Base-by-base conservation (phyloP, 2,329 filamentous ascomycete species). In the Stagonosporopsis vannaccii region DNA sequence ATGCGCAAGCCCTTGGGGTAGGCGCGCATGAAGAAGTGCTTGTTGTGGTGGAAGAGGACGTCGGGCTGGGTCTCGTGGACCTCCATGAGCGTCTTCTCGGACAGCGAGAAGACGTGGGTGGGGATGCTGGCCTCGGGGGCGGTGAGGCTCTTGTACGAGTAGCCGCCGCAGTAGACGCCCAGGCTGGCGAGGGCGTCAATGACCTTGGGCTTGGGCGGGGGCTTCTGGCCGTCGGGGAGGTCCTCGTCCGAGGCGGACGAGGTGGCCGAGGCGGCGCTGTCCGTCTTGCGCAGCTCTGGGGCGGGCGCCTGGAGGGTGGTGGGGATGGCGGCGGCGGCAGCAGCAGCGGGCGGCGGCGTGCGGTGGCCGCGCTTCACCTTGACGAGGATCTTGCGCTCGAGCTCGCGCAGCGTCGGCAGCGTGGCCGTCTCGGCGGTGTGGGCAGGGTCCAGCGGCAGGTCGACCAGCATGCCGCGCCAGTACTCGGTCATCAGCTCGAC, bases 401-500 rank as follows among this genome's bases (percentile, higher is more conserved):
- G 77, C 12, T 92, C 86, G 13, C 85, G 85, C n/a, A 80, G 60
- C 0, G 72, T 67, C 0, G 96, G 87, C 28, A 86, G 84, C 0
- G 91, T 89, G 23, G 94, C 84, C 5, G 75, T 66, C 8, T 80
- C 86, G 80, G 71, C 57, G 8, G 57, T 42, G 23, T 68, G 60
- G 0, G 62, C 56, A 11, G 75, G 65, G 42, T 73, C 69, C 7
- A 71, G 57, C 6, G 73, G 85, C 78, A 82, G 33, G 78, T 91
- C 87, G 11, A 97, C 81, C 6, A 98, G 81, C 67, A 90, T 78
- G 0, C 85, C 87, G 36, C 84, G 85, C 92, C 93, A 99, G 61
- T 91, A 89, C 64, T 97, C 87, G 62, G 87, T 87, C 90, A 99
- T 97, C 61, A 98, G 96, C 52, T 90, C 85, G 11, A 97, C 93